Evolutionary conservation across 148 eudicot genomes (phyloP).

Genomic region (Rhododendron henanense): DNA sequence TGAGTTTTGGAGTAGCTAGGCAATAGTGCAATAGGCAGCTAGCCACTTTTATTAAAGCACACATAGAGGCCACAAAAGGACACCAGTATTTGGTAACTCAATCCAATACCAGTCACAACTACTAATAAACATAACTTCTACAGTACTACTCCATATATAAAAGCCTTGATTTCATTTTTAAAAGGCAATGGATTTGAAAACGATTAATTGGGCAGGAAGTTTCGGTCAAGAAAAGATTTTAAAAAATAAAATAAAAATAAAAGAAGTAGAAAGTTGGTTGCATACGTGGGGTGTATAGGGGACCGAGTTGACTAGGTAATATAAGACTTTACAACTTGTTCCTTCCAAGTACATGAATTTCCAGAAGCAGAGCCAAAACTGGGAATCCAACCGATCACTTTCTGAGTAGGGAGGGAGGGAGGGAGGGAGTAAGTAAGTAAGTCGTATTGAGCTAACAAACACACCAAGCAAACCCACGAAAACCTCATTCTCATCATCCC

Average conservation of each 20-base stretch:
- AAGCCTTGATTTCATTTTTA: neutral
- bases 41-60: neutral
- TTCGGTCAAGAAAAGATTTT: neutral
- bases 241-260: no score
- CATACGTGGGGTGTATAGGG: slow-evolving; percentile 1
- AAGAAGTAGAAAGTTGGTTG: slow-evolving; percentile 2
- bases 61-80: slow-evolving; percentile 19
- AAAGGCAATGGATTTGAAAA: neutral
- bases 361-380: neutral
- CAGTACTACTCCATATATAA: neutral
- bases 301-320: slow-evolving; percentile 14
- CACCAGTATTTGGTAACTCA: slow-evolving; percentile 30
- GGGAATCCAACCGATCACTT: slow-evolving; percentile 40
- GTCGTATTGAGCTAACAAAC: slow-evolving; percentile 22
- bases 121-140: neutral
- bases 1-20: slow-evolving; percentile 16
- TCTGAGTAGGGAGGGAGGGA: neutral
- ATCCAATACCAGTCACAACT: slow-evolving; percentile 13
- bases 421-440: slow-evolving; percentile 12
- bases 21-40: slow-evolving; percentile 3
- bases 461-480: slow-evolving; percentile 16
- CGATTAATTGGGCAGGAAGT: neutral
- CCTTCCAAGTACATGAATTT: slow-evolving; percentile 3
- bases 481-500: neutral
- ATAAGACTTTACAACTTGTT: neutral